Percentiles rank a stretch among this genome's conserved stretches.
Evolutionary conservation across 768 basidiomycete species (phyloP).

Genomic region (Tubosaeta brunneosetosa): DNA sequence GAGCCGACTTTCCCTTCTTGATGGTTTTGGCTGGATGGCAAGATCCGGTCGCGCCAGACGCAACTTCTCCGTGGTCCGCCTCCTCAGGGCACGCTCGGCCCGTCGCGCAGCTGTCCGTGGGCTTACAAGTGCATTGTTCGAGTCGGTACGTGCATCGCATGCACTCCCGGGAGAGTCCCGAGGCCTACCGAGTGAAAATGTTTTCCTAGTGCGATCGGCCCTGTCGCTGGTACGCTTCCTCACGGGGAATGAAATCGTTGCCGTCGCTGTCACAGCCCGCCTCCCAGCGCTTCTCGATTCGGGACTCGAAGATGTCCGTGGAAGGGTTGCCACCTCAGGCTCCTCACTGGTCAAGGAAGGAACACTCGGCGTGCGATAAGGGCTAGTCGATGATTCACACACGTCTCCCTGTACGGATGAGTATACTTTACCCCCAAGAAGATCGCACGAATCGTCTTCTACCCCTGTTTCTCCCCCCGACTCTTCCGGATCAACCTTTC

Average conservation of each 20-base stretch:
- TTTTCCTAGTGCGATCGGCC: constrained; percentile 1
- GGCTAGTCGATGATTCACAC: neutral
- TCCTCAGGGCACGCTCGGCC: constrained; percentile 17
- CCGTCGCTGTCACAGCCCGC: neutral
- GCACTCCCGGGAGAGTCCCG: neutral
- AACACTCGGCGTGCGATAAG: neutral
- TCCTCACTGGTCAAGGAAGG: neutral
- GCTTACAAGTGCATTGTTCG: neutral
- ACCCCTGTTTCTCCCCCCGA: neutral
- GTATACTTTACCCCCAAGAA: neutral
- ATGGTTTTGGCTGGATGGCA: constrained; percentile 27
- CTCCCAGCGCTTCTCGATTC: neutral
- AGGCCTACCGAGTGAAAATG: neutral
- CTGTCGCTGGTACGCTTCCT: constrained; percentile 9
- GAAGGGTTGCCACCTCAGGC: neutral
- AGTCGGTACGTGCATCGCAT: neutral
- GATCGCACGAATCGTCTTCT: neutral
- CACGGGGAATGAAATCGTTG: constrained; percentile 20
- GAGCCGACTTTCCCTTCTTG: constrained; percentile 15
- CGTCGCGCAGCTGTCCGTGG: constrained; percentile 20
- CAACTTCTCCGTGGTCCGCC: constrained; percentile 36
- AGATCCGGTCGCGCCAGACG: constrained; percentile 42
- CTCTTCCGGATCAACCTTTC: constrained; percentile 9
- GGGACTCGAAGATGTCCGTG: neutral
- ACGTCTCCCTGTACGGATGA: neutral